Evolutionary conservation across 441 rosid species (phyloP).

Genomic region (Pelargonium cotyledonis): DNA sequence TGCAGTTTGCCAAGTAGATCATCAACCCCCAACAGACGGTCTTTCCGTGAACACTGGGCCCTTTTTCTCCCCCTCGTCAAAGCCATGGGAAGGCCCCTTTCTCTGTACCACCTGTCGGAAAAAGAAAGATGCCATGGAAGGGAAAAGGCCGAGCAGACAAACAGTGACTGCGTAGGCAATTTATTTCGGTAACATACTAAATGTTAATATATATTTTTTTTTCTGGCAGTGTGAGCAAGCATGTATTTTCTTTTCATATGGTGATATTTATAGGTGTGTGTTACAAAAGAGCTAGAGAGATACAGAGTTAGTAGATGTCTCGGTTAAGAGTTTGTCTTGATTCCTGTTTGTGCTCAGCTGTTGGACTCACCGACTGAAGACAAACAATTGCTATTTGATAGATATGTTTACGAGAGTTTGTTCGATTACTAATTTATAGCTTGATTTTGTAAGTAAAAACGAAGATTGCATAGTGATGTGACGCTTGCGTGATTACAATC

Average conservation of each 20-base stretch:
- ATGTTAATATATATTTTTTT: constrained; percentile 34
- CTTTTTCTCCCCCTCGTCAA: constrained; percentile 60
- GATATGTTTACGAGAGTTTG: constrained; percentile 29
- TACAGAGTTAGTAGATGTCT: constrained; percentile 32
- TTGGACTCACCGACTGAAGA: constrained; percentile 35
- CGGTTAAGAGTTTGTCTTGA: constrained; percentile 26
- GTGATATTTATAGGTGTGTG: constrained; percentile 3
- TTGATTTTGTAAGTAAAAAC: constrained; percentile 45
- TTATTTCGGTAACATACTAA: constrained; percentile 37
- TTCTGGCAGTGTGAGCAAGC: constrained; percentile 44
- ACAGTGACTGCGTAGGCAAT: constrained; percentile 37
- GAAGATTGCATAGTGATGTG: constrained; percentile 22
- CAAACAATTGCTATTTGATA: constrained; percentile 26
- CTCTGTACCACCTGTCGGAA: constrained; percentile 68
- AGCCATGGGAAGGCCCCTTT: constrained; percentile 90
- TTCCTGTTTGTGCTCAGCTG: constrained; percentile 36
- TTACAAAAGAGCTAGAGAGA: constrained; percentile 40
- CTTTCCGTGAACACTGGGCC: constrained; percentile 45
- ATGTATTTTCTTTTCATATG: constrained; percentile 26
- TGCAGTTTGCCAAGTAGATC: constrained; percentile 92
- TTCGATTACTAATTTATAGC: constrained; percentile 43
- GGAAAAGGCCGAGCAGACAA: constrained; percentile 63
- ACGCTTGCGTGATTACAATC: too few species aligned
- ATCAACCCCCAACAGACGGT: constrained; percentile 58
- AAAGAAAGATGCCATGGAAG: constrained; percentile 99